Base-by-base conservation (phyloP, 441 rosid genomes). In the Isatis lusitanica region DNA sequence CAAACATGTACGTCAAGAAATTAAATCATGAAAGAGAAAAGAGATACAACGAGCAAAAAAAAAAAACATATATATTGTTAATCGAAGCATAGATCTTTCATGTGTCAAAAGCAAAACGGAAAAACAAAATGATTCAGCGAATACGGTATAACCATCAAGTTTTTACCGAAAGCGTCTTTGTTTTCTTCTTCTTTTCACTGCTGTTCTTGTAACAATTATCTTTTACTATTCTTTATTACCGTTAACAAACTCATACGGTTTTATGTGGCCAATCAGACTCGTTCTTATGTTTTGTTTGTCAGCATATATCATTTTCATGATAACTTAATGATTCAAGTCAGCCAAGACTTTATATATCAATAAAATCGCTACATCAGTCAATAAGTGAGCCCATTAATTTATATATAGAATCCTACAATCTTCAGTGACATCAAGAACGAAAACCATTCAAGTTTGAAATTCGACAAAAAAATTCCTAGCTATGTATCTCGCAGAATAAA, bases 381-480 rank as follows among this genome's bases (percentile, higher is more conserved):
- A 65, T 48, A 48, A 65, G 33, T 48, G 69, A 7, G 69, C 48
- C 46, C 58, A 48, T 12, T 65, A 33, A 21, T 16, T 6, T 17
- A 46, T 4, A 1, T 26, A 26, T 26, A 33, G 69, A 16, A 44
- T 44, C 15, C 30, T 63, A 63, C 30, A 46, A 63, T 33, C 68
- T 46, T 44, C 44, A 44, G 40, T 63, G 53, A 63, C 55, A 63
- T 65, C 33, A 48, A 65, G 55, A 63, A 63, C 42, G 31, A 44
- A 44, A 28, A 17, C 16, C 62, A 64, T 64, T 4, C n/a, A 31
- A 64, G 68, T 16, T 16, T 6, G 1, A 30, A 5, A 30, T 21
- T 21, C 24, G 3, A 30, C 3, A 30, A 30, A 55, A 55, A 30
- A 33, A 33, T 7, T 7, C 26, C 62, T 33, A 56, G 62, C 53